Conservation (phyloP, 225 moss, liverwort and hornwort genomes). For the Physcomitrium patens region DNA sequence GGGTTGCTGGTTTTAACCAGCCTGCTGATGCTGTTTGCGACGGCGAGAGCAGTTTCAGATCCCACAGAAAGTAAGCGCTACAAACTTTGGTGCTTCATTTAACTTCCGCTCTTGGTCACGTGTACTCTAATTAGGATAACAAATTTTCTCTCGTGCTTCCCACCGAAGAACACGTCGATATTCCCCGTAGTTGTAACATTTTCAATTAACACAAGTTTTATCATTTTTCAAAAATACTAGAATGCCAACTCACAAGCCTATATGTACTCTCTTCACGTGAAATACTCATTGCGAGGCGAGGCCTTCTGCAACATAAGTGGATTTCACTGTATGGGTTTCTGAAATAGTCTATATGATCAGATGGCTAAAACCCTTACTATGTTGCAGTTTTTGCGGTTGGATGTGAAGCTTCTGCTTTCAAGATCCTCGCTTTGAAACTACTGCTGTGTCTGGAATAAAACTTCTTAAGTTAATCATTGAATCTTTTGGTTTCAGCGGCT, state of each 20-base stretch:
- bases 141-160: neutral
- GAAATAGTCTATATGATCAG: no score
- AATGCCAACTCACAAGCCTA: no score
- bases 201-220: no score
- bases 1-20: constrained; percentile 21
- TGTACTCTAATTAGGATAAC: neutral
- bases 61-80: constrained; percentile 43
- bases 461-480: neutral
- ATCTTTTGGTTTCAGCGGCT: constrained; percentile 41
- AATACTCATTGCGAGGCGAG: no score
- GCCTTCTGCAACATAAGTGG: no score
- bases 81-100: constrained; percentile 1
- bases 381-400: no score
- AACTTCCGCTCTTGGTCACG: constrained; percentile 6
- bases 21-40: constrained; percentile 26
- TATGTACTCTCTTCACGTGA: no score
- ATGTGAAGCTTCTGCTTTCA: neutral
- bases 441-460: neutral
- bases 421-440: neutral
- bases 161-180: neutral
- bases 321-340: no score
- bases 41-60: constrained; percentile 38
- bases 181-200: neutral
- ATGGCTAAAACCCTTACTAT: no score
- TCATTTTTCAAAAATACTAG: no score